Base-by-base conservation (phyloP, 441 rosid species). In the Euphorbia celastroides region DNA sequence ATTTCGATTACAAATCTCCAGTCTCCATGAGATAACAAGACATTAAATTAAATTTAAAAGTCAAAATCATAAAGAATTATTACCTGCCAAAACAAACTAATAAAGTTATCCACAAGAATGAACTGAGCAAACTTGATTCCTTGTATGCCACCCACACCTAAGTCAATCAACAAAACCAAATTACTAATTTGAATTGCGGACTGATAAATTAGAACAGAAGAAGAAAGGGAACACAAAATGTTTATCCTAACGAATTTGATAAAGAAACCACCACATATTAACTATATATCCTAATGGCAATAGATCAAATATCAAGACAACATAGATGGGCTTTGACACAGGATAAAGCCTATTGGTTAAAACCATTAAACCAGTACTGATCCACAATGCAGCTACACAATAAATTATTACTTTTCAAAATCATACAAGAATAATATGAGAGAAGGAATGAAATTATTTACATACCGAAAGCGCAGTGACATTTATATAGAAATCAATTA, bases 121-220 rank as follows among this genome's bases (percentile, higher is more conserved):
- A 89, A 79, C 57, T 30, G 54, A 85, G 51, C 93, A 87, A 90
- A 72, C 80, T 84, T 16, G 90, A 68, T 77, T 90, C 97, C 83
- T 90, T 93, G 82, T 88, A 93, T 51, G 77, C 79, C 73, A 88
- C 82, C 98, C 97, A 93, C 54, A 89, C 88, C 97, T 90, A 78
- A 22, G 59, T 59, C 26, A 41, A 63, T 12, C 60, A 8, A 26
- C 7, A 59, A 41, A 57, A 70, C 6, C 50, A 48, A 14, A 46
- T 25, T n/a, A 57, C 42, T 28, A 44, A 44, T 41, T 34, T 34
- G n/a, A 31, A 23, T 25, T 1, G 52, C 17, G 25, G 8, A 8
- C 22, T 48, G 22, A 48, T 17, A 17, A 48, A 48, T 48, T 17
- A 48, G 22, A 2, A 5, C 52, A 12, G 36, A 16, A 11, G 54